Evolutionary conservation across 2,329 filamentous ascomycete species (phyloP), one percentile per base, ranked within the genome.

Genomic region (Sarocladium kiliense): DNA sequence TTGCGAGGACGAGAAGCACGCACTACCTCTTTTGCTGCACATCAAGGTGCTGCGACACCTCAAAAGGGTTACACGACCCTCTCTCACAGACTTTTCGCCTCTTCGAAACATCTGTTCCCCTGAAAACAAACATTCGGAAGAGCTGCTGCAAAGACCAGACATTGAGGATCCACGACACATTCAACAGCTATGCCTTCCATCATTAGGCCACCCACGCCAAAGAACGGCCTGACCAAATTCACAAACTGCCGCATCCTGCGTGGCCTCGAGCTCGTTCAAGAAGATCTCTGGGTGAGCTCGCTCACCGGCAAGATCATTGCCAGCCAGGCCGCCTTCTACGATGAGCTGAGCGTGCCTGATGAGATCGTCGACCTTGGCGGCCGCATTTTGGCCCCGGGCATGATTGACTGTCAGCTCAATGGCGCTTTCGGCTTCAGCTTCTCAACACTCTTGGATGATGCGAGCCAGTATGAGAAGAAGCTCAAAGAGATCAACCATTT

Each of bases 341-440:
- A 85, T 62, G 79, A 88, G 54, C 77, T 84, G 45, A 74, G 79
- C 54, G 75, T 86, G 2, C 89, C 92, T 1, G 89, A 93, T 66
- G 73, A 85, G 61, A 85, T 86, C 54, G 77, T 96, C 62, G 85
- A 97, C 65, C 83, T 97, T 1, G 82, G 85, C 53, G 90, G 91
- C 57, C 89, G 89, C 63, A 93, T 96, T 61, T 69, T 97, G 19
- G 84, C 88, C 0, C 91, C 92, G 0, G 92, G 92, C 25, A 80
- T 97, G 66, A 94, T 97, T 63, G 92, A 97, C 61, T 87, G 88
- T 53, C 92, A 97, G 71, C 84, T 97, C 62, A 97, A 97, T 65
- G 92, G 92, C 49, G 91, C 89, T 10, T 93, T 91, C 64, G 91
- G 91, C 56, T 95, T 96, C 76, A 93, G 96, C 74, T 96, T 95